Evolutionary conservation across 140 eudicot genomes (phyloP), one percentile per base, ranked within the genome.

Genomic region (Bidens hawaiensis): DNA sequence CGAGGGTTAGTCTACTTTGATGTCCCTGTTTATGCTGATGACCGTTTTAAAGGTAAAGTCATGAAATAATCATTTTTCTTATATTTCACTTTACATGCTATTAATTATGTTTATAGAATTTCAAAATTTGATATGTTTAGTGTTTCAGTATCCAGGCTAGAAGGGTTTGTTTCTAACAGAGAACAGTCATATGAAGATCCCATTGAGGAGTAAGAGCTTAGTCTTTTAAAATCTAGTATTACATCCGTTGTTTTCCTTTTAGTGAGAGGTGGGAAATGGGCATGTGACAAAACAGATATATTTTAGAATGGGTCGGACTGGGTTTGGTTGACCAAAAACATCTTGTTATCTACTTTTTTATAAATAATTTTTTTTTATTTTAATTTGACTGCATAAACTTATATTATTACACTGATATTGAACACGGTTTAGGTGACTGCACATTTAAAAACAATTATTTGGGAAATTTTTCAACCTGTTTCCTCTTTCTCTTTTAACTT

Each of bases 121-220:
- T 69, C 47, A 46, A 74, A 43, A 46, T 46, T 65, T 84, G 71
- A 78, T 59, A 61, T 70, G 47, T 70, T 64, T 52, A 50, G 61
- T 73, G 68, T 77, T 76, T 75, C 99, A 93, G 99, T 93, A 74
- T 93, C 96, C 69, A 93, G 96, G 86, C 96, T 93, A 59, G 99
- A 93, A 78, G 99, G 99, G 48, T 93, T 93, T 83, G 95, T 93
- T 76, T 93, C 99, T 56, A 93, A 93, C 73, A 75, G 99, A 79
- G 99, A 93, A 87, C 99, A 93, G 78, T 83, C 90, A 21, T 93
- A 93, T 68, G 99, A 93, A 85, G 99, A 93, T 73, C 99, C 99
- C 56, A 93, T 88, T 62, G 99, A 93, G 71, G 99, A 93, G 99
- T 93, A 93, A 88, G 95, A 54, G 14, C 64, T 36, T 60, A 14